Evolutionary conservation across 1,284 basidiomycete species (phyloP).

Genomic region (Phylloboletellus chloephorus): DNA sequence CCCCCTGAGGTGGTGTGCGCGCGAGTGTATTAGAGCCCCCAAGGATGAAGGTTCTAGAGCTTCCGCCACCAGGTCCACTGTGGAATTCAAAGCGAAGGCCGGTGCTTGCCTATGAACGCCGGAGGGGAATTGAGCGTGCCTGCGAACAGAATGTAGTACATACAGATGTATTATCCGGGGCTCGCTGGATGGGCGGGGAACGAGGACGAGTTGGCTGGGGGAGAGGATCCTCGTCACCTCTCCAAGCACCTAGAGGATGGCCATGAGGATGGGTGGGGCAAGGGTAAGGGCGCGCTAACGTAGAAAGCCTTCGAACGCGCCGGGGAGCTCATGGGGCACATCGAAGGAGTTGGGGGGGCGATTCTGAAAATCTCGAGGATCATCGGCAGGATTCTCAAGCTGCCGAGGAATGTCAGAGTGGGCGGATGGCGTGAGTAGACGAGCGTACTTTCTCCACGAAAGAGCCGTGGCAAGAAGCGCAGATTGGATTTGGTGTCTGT

Average conservation of each 20-base stretch:
- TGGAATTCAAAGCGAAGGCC: slow-evolving; percentile 39
- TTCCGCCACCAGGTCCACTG: slow-evolving; percentile 32
- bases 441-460: slow-evolving; percentile 67
- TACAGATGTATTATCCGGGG: slow-evolving; percentile 23
- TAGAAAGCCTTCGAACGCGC: slow-evolving; percentile 42
- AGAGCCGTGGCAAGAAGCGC: slow-evolving; percentile 62
- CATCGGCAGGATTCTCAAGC: slow-evolving; percentile 68
- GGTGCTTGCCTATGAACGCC: slow-evolving; percentile 10
- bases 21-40: slow-evolving; percentile 37
- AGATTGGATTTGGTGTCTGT: slow-evolving; percentile 66
- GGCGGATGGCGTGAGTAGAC: not conserved
- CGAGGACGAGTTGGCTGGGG: slow-evolving; percentile 7
- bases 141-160: slow-evolving; percentile 3
- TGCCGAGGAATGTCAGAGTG: slow-evolving; percentile 26
- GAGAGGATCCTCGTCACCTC: not conserved
- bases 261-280: slow-evolving; percentile 21
- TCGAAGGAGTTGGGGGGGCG: slow-evolving; percentile 26
- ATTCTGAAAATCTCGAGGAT: slow-evolving; percentile 60
- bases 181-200: slow-evolving; percentile 18
- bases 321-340: slow-evolving; percentile 33
- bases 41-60: slow-evolving; percentile 39
- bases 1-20: slow-evolving; percentile 14
- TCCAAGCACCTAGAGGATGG: slow-evolving; percentile 24
- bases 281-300: slow-evolving; percentile 7
- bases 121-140: slow-evolving; percentile 4